Evolutionary conservation across 345 rosid species (phyloP).

Genomic region (Leavenworthia alabamica): DNA sequence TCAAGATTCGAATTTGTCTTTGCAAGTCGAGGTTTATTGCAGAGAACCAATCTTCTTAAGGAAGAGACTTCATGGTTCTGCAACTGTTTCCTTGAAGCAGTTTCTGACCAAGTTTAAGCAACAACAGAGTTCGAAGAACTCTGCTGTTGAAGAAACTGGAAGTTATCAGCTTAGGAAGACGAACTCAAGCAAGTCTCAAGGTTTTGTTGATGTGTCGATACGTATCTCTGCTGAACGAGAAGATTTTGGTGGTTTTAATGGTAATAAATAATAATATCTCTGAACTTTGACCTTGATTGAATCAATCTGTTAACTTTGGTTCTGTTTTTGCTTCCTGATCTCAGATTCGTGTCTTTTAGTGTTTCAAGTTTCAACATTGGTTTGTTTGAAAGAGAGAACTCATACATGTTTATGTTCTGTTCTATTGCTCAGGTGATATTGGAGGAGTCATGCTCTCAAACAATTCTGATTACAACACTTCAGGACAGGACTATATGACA

Average conservation of each 20-base stretch:
- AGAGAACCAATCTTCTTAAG: constrained; percentile 84
- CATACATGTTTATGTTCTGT: neutral
- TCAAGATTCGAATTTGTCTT: constrained; percentile 33
- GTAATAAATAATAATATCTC: constrained; percentile 41
- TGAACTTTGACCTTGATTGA: neutral
- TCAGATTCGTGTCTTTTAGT: neutral
- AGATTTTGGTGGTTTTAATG: constrained; percentile 34
- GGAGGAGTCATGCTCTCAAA: constrained; percentile 44
- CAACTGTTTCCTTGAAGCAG: constrained; percentile 60
- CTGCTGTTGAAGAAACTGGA: constrained; percentile 49
- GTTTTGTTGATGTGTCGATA: constrained; percentile 73
- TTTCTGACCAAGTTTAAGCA: constrained; percentile 46
- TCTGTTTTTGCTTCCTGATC: neutral
- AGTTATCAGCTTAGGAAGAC: constrained; percentile 75
- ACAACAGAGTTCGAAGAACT: constrained; percentile 30
- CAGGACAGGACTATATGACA: constrained; percentile 21
- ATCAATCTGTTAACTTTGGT: neutral
- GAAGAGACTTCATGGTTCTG: constrained; percentile 70
- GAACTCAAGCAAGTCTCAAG: constrained; percentile 58
- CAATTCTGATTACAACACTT: constrained; percentile 1
- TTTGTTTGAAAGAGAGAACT: constrained; percentile 1
- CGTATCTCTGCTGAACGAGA: constrained; percentile 48
- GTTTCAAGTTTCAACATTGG: neutral
- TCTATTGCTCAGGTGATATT: constrained; percentile 37
- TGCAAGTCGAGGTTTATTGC: constrained; percentile 70